These are phyloP conservation scores for Cordyceps cicadae DNA, from an alignment of 2,329 filamentous ascomycete species.

Conservation along the genomic window DNA sequence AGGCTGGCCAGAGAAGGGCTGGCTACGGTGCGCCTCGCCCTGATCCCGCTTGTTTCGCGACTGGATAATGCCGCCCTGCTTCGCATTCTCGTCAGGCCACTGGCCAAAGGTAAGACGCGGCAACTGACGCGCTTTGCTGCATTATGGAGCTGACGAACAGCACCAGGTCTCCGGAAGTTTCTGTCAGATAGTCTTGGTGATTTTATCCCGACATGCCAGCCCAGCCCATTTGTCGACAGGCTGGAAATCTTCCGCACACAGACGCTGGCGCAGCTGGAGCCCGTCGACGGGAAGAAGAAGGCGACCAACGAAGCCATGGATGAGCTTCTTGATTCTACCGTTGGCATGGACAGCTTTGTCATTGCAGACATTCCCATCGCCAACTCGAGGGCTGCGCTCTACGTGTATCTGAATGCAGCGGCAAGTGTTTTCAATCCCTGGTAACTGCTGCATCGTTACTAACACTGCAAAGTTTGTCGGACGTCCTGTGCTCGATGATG, in stretches of 20 bases:
- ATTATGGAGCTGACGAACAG: background rate
- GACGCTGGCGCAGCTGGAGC: slow-evolving; percentile 47
- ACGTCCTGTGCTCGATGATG: slow-evolving; percentile 76
- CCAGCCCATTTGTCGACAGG: slow-evolving; percentile 41
- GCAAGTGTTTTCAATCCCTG: slow-evolving; percentile 37
- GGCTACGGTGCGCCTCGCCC: slow-evolving; percentile 51
- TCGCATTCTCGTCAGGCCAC: slow-evolving; percentile 41
- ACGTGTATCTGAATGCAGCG: slow-evolving; percentile 75
- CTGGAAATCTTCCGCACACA: slow-evolving; percentile 52
- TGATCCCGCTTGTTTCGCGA: slow-evolving; percentile 55
- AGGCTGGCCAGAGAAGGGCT: slow-evolving; percentile 46
- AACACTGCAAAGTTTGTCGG: slow-evolving; percentile 57
- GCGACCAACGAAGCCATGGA: slow-evolving; percentile 42
- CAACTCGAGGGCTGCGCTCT: slow-evolving; percentile 74
- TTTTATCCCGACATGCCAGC: slow-evolving; percentile 52
- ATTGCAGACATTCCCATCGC: slow-evolving; percentile 58
- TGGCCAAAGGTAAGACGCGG: slow-evolving; percentile 40
- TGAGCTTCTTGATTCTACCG: slow-evolving; percentile 48
- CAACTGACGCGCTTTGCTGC: background rate
- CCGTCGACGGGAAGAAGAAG: slow-evolving; percentile 43
- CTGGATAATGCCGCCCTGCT: slow-evolving; percentile 53
- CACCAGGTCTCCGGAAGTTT: slow-evolving; percentile 36
- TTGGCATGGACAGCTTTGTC: slow-evolving; percentile 47
- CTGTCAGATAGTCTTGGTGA: slow-evolving; percentile 42
- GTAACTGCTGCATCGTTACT: too few species aligned